Evolutionary conservation across 441 rosid genomes (phyloP), one percentile per base, ranked within the genome.

Genomic region (Populus trichocarpa): DNA sequence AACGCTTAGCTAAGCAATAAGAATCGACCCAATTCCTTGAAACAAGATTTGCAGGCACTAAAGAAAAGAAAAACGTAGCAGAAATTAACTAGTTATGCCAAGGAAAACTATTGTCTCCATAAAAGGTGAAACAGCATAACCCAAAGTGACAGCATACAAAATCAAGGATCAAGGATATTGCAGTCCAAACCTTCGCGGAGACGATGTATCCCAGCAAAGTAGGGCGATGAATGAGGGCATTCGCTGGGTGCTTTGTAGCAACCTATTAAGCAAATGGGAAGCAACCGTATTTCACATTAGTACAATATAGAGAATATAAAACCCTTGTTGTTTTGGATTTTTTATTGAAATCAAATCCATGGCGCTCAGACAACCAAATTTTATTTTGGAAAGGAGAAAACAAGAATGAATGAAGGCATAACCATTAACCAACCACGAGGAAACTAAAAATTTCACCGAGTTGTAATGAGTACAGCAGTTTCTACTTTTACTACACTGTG

Each of bases 191-290:
- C 97, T 93, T 88, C 5, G 89, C 82, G 46, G 91, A 85, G 67
- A 89, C 89, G 18, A 96, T 83, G 79, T 90, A 90, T 65, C 77
- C 73, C 18, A 94, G 90, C 84, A 96, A 81, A 67, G 85, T 84
- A 57, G 97, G 93, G 32, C 99, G 95, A 86, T 96, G 99, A 40
- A 86, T 87, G 38, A 91, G 90, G 20, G 97, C 96, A 85, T 88
- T 93, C 6, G 93, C 81, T 3, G 95, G 98, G 83, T 80, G 88
- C 85, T 90, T 91, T 22, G 98, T 91, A 72, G 99, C 93, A 72
- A 94, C 99, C 99, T 96, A 78, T 59, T 36, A 73, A 38, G 79
- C 67, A 82, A n/a, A 71, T 12, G 68, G n/a, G 35, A 73, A 46
- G 22, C 72, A 13, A 26, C 35, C 64, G 57, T 22, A 20, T 35